These are phyloP conservation scores for Tolypocladium album DNA, from an alignment of 2,329 filamentous ascomycete genomes.

Conservation along the genomic window DNA sequence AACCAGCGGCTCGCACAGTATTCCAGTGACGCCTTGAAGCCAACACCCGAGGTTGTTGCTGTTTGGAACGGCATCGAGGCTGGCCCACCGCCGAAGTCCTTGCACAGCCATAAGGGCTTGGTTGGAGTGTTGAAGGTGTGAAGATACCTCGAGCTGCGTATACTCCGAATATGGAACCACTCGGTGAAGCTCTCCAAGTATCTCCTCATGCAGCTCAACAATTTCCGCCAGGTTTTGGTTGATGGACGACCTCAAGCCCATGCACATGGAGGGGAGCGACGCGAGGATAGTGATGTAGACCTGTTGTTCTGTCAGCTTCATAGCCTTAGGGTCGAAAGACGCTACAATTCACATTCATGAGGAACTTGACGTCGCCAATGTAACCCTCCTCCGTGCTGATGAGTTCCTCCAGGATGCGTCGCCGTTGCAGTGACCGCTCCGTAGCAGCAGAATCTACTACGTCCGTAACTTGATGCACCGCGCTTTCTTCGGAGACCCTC, in stretches of 20 bases:
- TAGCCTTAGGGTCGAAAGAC: neutral
- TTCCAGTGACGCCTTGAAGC: constrained; percentile 36
- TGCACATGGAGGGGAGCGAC: constrained; percentile 55
- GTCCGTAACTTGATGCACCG: constrained; percentile 43
- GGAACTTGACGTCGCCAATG: constrained; percentile 73
- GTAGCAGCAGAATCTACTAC: constrained; percentile 57
- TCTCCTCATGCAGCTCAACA: constrained; percentile 70
- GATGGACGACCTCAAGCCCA: constrained; percentile 58
- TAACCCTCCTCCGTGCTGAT: constrained; percentile 82
- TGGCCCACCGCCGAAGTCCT: constrained; percentile 36
- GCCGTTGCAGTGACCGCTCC: constrained; percentile 62
- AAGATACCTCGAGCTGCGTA: constrained; percentile 24
- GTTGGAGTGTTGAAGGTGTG: constrained; percentile 5
- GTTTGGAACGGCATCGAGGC: constrained; percentile 34
- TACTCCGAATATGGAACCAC: constrained; percentile 60
- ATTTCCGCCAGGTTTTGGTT: constrained; percentile 73
- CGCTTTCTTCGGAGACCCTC: constrained; percentile 56
- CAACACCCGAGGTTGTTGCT: constrained; percentile 25
- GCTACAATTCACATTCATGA: constrained; percentile 59
- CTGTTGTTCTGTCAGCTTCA: constrained; percentile 27
- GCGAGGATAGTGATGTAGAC: constrained; percentile 67
- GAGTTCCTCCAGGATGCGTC: constrained; percentile 75
- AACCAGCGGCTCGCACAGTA: constrained; percentile 47
- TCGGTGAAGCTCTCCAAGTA: constrained; percentile 64
- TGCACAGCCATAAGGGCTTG: neutral